Base-by-base conservation (phyloP, 768 basidiomycete genomes). In the Coprinopsis marcescibilis region DNA sequence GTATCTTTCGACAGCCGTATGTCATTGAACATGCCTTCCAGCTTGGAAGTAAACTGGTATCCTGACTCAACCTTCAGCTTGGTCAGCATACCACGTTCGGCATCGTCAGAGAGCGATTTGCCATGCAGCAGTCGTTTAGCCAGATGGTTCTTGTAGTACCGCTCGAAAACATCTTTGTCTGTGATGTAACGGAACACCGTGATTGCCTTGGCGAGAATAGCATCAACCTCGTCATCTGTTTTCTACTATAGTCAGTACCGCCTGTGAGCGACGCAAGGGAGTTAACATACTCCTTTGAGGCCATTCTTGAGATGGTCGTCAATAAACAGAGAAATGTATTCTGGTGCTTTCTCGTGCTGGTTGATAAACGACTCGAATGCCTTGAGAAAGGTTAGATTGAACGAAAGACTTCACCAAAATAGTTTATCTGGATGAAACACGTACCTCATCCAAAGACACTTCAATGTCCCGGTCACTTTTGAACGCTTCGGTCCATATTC, bases 11-110 rank as follows among this genome's bases (percentile, higher is more conserved):
- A 95, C 23, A 94, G 63, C 57, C 82, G 89, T 82, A 99, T 93
- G 60, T 98, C 95, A 54, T 90, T 77, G 78, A 99, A 96, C 95
- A 99, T 99, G 48, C 94, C 94, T 64, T 99, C 94, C 57, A 98
- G 71, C 63, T 94, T 94, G 66, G 95, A 91, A 1, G 96, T 98
- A 65, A 98, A 99, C 60, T 95, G 91, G 56, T 84, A 85, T 5
- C 95, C 95, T 58, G 89, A 94, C 67, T 98, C 95, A 20, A 95
- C 77, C 68, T 97, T 97, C 58, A 99, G 81, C 66, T 96, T 97
- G 37, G 91, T 85, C 1, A 99, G 77, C 93, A 99, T 97, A 48
- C 87, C 90, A 37, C 89, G 85, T 60, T 99, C 96, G 2, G 96
- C 94, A 64, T 99, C 96, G 56, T 99, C 96, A 0, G 93, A 96